Base-by-base conservation (phyloP, 805 yeast species). In the Wickerhamiella spandovensis region DNA sequence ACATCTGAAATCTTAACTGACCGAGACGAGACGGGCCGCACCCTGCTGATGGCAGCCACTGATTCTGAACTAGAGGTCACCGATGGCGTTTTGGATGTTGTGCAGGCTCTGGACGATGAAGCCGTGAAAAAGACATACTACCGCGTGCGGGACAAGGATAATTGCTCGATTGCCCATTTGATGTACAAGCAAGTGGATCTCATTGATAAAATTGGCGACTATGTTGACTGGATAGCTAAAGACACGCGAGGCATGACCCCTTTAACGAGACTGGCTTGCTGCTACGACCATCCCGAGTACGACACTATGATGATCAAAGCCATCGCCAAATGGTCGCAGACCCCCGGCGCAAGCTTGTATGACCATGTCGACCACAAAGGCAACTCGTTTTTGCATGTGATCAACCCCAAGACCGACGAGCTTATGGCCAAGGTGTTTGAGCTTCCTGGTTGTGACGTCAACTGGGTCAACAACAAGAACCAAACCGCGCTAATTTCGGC, bases 231-330 rank as follows among this genome's bases (percentile, higher is more conserved):
- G 97, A 71, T 69, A 6, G 61, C 65, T 13, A 74, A 73, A 48
- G 97, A 89, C 61, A 54, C 58, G 12, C 77, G 75, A 52, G 77
- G 81, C 0, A 85, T 84, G 57, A 85, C 97, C 0, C 94, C 97
- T 0, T 66, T 90, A 9, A 78, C 83, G 64, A 74, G 86, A 1
- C 65, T 85, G 2, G 79, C 86, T 55, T 67, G 95, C 49, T 78
- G 88, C 55, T 89, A 89, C 64, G 96, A 88, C 62, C 88, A 84
- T 55, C 67, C 76, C 0, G 64, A 78, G 32, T 89, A 88, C 62
- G 61, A 69, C 1, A 59, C 60, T 2, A 60, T 85, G 57, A 65
- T 85, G 6, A n/a, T 25, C 23, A 5, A 17, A 3, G 38, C 38
- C 6, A 17, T 44, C 23, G 38, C 28, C 5, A 20, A 13, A 12